A percentile compares a stretch with the other conserved stretches of the same genome.
phyloP scores from a whole-genome alignment of 495 filamentous ascomycete genomes.

The Penicillium lagena region DNA sequence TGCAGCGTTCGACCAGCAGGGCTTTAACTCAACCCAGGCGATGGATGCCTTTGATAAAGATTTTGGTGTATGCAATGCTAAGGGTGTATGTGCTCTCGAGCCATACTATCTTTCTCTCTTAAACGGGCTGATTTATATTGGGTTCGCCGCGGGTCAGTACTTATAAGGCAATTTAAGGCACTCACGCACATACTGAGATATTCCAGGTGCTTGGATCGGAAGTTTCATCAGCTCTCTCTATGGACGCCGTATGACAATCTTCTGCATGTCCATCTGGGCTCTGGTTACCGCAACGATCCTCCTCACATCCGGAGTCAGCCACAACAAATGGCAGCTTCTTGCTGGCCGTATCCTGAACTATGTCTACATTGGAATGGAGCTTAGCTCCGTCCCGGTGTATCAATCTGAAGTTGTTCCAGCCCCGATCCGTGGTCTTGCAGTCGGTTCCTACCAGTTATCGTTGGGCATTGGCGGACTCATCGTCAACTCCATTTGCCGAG shows the following conservation, averaged over 20 bases:
- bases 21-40: constrained; percentile 17
- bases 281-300: constrained; percentile 23
- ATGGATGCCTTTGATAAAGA: constrained; percentile 18
- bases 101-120: constrained; percentile 20
- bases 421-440: constrained; percentile 24
- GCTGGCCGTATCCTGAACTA: constrained; percentile 26
- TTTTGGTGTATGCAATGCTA: constrained; percentile 19
- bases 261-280: constrained; percentile 27
- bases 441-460: constrained; percentile 22
- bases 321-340: constrained; percentile 15
- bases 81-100: constrained; percentile 11
- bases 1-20: constrained; percentile 16
- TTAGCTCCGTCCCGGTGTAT: constrained; percentile 23
- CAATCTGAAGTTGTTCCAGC: constrained; percentile 27
- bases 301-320: constrained; percentile 17
- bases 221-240: constrained; percentile 22
- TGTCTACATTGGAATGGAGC: constrained; percentile 31
- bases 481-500: constrained; percentile 22
- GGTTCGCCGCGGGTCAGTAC: constrained; percentile 17
- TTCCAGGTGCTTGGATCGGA: constrained; percentile 18
- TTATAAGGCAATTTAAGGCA: not conserved
- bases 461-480: constrained; percentile 14
- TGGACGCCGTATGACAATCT: constrained; percentile 28
- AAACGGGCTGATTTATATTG: constrained; percentile 24
- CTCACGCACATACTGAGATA: not conserved